Base-by-base conservation (phyloP, 805 yeast genomes). In the Schizosaccharomyces japonicus region DNA sequence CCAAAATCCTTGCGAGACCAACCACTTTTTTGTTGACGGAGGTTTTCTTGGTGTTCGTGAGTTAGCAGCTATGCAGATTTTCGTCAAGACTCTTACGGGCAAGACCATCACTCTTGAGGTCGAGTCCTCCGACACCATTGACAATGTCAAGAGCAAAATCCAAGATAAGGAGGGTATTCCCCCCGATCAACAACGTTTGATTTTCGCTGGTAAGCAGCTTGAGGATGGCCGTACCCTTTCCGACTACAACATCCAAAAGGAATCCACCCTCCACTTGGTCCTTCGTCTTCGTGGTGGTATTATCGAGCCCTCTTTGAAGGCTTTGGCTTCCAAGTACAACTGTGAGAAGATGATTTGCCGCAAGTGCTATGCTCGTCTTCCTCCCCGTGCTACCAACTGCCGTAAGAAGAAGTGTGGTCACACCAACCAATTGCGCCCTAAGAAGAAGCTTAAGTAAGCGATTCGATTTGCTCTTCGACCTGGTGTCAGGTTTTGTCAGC, bases 381-480 rank as follows among this genome's bases (percentile, higher is more conserved):
- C 98, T 67, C 95, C 98, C 72, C 92, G 96, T 81, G 98, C 98
- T 63, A 90, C 96, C 72, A 90, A 90, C 95, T 90, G 98, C 80
- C 84, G 98, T 77, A 90, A 90, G 96, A 84, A 95, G 83, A 90
- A 90, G 80, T 90, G 98, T 75, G 98, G 98, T 67, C 98, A 90
- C 92, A 76, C 95, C 69, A 90, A 90, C 79, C 98, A 90, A 77
- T 82, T 90, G 72, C 84, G 98, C 78, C 96, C 96, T 73, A 90
- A 87, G 93, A 87, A 87, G 93, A 87, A 87, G 85, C 78, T 83
- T 69, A 84, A 50, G 52, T 50, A 49, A 36, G 21, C 61, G 85
- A 30, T 23, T 42, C 11, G 23, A 26, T 29, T 42, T 66, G n/a
- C n/a, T n/a, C n/a, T n/a, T n/a, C n/a, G n/a, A n/a, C n/a, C n/a